Conservation (phyloP, 2,329 filamentous ascomycete species). For the Penicillium hordei region DNA sequence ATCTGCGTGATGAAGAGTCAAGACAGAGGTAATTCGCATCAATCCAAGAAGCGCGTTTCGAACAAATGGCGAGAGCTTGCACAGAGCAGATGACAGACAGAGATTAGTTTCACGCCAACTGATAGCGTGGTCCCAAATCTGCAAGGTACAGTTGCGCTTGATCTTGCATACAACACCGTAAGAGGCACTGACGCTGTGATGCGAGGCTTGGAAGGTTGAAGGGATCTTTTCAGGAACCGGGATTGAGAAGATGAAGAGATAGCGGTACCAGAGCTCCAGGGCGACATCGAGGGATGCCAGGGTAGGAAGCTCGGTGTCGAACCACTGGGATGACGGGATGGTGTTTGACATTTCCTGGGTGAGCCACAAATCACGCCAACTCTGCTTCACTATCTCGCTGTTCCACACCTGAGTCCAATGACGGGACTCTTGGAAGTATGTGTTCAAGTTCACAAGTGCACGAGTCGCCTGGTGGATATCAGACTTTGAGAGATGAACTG, state of each 20-base stretch:
- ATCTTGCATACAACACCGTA: constrained; percentile 64
- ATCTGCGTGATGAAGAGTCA: constrained; percentile 58
- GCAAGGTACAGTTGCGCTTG: constrained; percentile 59
- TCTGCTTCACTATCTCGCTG: constrained; percentile 45
- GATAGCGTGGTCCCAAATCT: constrained; percentile 65
- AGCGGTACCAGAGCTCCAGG: constrained; percentile 44
- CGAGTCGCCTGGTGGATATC: constrained; percentile 50
- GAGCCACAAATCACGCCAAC: constrained; percentile 51
- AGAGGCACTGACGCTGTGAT: constrained; percentile 61
- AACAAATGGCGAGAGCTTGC: constrained; percentile 51
- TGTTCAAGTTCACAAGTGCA: constrained; percentile 51
- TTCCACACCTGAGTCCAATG: constrained; percentile 53
- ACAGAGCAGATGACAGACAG: constrained; percentile 52
- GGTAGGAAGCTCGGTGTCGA: constrained; percentile 42
- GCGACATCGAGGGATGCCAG: constrained; percentile 39
- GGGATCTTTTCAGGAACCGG: constrained; percentile 58
- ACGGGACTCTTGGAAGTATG: constrained; percentile 51
- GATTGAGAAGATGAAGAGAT: constrained; percentile 58
- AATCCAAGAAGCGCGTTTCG: constrained; percentile 50
- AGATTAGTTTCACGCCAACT: constrained; percentile 59
- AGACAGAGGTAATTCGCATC: constrained; percentile 50
- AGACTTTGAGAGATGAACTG: constrained; percentile 43
- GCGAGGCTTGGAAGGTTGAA: constrained; percentile 62
- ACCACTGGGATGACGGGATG: constrained; percentile 38
- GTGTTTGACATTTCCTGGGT: constrained; percentile 45